Base-by-base conservation (phyloP, 331 rosid genomes). In the Arachis monticola region DNA sequence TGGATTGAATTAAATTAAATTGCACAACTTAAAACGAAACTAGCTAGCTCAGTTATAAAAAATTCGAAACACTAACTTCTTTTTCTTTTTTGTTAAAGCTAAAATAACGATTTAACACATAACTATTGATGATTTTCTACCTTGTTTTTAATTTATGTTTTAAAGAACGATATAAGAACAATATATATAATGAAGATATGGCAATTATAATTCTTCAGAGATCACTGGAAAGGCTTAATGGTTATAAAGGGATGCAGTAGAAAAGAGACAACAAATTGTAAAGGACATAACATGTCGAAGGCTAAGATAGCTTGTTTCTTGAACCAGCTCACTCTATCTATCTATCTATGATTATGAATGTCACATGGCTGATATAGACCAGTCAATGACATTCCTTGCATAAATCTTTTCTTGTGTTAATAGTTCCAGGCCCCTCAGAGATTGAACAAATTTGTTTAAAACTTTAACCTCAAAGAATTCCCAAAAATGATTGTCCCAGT, bases 301-400 rank as follows among this genome's bases (percentile, higher is more conserved):
- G 47, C 67, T 51, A 32, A 31, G 77, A 73, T 10, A 69, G 73
- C 17, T 67, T 67, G 60, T 32, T 61, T 78, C 10, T 35, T 35
- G 50, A 31, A 73, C 50, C 70, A 82, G 77, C 78, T 68, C 80
- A 67, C 27, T 75, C 27, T 42, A 31, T 35, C 40, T 35, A 31
- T 35, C 40, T 35, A 35, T 35, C 40, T 35, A 35, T 3, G 40
- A 35, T 35, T 66, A 66, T 50, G 65, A 58, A 48, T 51, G 72
- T 65, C 69, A 83, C 70, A n/a, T 56, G 73, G 41, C 46, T 67
- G 79, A 83, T 14, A 68, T 35, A 50, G 85, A 80, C 75, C 10
- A 7, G 61, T 83, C 81, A 79, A 70, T 73, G 50, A 41, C 81
- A 83, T 74, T 74, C 82, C 67, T 69, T 70, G 42, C 77, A 63